Base-by-base conservation (phyloP, 2,329 filamentous ascomycete genomes). In the Aspergillus terreus region DNA sequence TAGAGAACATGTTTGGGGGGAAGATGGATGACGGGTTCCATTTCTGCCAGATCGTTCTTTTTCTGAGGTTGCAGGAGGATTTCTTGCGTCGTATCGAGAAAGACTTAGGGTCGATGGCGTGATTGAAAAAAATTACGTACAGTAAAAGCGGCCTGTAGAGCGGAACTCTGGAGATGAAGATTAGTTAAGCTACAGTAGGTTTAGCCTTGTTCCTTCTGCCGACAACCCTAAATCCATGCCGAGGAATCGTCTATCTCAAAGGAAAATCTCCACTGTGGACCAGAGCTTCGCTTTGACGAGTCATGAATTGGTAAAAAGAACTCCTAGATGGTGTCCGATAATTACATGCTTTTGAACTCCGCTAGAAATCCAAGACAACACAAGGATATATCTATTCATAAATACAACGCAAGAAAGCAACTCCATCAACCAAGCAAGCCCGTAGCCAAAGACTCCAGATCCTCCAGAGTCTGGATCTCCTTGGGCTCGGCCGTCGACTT, bases 401-500 rank as follows among this genome's bases (percentile, higher is more conserved):
- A 46, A 55, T 33, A 59, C 40, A 51, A 40, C 44, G 42, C 17
- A 48, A 40, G 14, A 10, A 25, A n/a, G 32, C 33, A 35, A 51
- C n/a, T 44, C 33, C 30, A 51, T 63, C 51, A 71, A 30, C 62
- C 67, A 59, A 77, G 61, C 49, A 77, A 58, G 10, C 73, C 74
- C 52, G 69, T 72, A 47, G 75, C 75, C 64, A 77, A 54, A 47
- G 73, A 70, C 58, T 77, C 75, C 63, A 77, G 57, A 64, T 77
- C 75, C 53, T 73, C 73, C 61, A 77, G 50, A n/a, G 74, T 76
- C 53, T 74, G 63, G 58, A 74, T 69, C 48, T 65, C 64, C 12
- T 56, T 58, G n/a, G 69, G 60, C 52, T 59, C 54, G 9, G 43
- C 56, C 35, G 49, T 30, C 4, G 56, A 35, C 51, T 65, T 65